Base-by-base conservation (phyloP, 768 basidiomycete genomes). In the Leccinum imitatum region DNA sequence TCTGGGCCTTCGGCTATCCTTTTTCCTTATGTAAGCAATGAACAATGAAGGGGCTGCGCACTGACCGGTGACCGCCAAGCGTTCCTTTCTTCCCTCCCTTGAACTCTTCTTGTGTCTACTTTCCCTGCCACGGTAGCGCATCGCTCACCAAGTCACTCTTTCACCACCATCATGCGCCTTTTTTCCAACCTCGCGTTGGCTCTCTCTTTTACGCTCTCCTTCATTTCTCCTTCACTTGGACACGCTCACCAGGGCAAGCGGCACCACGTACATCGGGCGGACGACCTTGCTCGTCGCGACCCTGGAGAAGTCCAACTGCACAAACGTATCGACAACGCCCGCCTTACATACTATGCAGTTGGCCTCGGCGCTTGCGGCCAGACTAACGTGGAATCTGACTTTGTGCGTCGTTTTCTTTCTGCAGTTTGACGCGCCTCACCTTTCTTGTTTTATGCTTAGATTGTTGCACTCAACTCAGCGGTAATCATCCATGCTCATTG, bases 401-500 rank as follows among this genome's bases (percentile, higher is more conserved):
- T 69, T 57, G 78, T 80, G 54, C 39, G 75, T 65, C 19, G 13
- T 37, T 8, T 33, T 53, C 25, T 21, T 35, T 50, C 25, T 56
- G 5, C 21, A 4, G 23, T 55, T 15, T n/a, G 4, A 14, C n/a
- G 19, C 13, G 6, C 11, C 41, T 69, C 44, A 68, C 53, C 25
- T 46, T 15, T 15, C 3, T 39, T 53, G 10, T 25, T 39, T 6
- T 53, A 9, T 53, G 11, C 13, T 21, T 58, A 87, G 86, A 80
- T 86, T 61, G 86, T 87, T 41, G 85, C 85, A 2, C 68, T 79
- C 41, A 68, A 77, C 55, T 33, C 73, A 31, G 58, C 50, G 33
- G 73, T 74, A 63, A 64, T 60, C n/a, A 25, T 44, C 13, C 21
- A 7, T 30, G 13, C 3, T 23, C 23, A 8, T 4, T 48, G 10